Evolutionary conservation across 1,139 yeast species (phyloP).

Genomic region (Yamadazyma trypodendri): DNA sequence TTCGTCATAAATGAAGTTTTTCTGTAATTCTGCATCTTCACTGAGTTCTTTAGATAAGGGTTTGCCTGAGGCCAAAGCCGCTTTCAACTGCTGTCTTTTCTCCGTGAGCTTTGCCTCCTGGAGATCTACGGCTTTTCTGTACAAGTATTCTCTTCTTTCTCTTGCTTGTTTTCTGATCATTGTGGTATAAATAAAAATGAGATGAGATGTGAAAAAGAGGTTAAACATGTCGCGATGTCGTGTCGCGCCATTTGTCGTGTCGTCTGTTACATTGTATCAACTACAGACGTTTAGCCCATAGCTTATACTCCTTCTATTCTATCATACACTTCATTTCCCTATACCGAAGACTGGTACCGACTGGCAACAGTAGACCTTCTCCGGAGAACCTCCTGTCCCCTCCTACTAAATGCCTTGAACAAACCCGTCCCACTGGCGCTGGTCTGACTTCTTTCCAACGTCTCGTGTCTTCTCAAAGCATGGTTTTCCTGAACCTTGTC

Average conservation of each 20-base stretch:
- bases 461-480: constrained; percentile 38
- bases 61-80: constrained; percentile 89
- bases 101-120: constrained; percentile 86
- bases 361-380: constrained; percentile 8
- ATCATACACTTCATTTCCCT: too few species aligned
- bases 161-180: constrained; percentile 90
- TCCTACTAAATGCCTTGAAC: constrained; percentile 15
- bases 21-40: constrained; percentile 78
- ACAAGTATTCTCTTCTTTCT: constrained; percentile 90
- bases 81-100: constrained; percentile 81
- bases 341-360: not conserved
- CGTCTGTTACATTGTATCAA: not conserved
- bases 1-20: constrained; percentile 83
- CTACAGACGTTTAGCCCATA: too few species aligned
- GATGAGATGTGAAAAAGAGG: constrained; percentile 13
- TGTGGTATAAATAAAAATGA: constrained; percentile 3
- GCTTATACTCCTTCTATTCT: not conserved
- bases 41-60: constrained; percentile 87
- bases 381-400: constrained; percentile 15
- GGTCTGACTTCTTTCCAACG: constrained; percentile 27
- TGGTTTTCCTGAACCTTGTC: constrained; percentile 68
- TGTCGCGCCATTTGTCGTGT: not conserved
- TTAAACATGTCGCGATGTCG: too few species aligned
- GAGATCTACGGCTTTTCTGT: constrained; percentile 81
- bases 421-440: constrained; percentile 10